Conservation (phyloP, 768 basidiomycete species). For the Naganishia vaughanmartiniae region DNA sequence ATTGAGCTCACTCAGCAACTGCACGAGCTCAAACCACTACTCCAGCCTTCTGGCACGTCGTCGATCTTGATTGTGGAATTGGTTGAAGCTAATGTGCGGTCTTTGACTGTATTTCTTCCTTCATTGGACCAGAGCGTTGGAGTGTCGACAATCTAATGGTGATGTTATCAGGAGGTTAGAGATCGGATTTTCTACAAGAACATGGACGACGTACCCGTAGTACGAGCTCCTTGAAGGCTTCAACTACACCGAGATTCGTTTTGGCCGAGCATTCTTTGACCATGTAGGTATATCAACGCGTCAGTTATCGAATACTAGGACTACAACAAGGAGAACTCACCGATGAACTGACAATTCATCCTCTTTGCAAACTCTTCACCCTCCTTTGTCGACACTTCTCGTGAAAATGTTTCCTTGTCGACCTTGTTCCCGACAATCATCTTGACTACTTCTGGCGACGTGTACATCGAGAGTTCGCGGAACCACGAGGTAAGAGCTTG, state of each 20-base stretch:
- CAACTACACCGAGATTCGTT: conserved; percentile 76
- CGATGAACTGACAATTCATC: conserved; percentile 77
- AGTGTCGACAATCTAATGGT: conserved; percentile 61
- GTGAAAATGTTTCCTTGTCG: conserved; percentile 69
- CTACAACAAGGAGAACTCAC: conserved; percentile 31
- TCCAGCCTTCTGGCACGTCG: conserved; percentile 28
- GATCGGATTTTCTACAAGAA: background rate
- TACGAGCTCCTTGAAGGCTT: conserved; percentile 74
- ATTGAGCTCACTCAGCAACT: conserved; percentile 9
- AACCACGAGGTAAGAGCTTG: conserved; percentile 90
- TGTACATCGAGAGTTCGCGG: conserved; percentile 89
- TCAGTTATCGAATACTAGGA: background rate
- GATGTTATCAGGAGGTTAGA: no score
- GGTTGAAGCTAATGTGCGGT: background rate
- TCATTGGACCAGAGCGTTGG: conserved; percentile 67
- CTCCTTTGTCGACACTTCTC: conserved; percentile 77
- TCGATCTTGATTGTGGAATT: conserved; percentile 17
- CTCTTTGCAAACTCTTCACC: conserved; percentile 74
- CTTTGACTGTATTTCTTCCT: background rate
- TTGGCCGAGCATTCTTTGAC: conserved; percentile 81
- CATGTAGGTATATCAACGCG: background rate
- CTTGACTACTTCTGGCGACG: conserved; percentile 78
- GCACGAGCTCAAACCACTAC: conserved; percentile 16
- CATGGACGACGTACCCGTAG: conserved; percentile 59
- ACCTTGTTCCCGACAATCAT: conserved; percentile 88